These are phyloP conservation scores for Arctium lappa DNA, from an alignment of 129 eudicot genomes.

Conservation along the genomic window DNA sequence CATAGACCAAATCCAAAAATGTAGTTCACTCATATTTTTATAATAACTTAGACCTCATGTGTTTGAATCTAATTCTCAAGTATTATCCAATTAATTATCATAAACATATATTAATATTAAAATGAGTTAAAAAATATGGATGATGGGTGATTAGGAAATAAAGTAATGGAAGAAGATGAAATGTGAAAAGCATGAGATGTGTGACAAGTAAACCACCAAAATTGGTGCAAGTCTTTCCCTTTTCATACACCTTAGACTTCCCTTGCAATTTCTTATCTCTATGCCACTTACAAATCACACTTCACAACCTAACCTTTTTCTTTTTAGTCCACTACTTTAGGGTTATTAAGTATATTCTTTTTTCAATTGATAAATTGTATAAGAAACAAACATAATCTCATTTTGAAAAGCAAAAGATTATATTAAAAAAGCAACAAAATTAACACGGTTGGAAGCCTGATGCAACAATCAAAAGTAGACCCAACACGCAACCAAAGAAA, in stretches of 20 bases:
- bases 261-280: conserved; percentile 2
- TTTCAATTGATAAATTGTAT: too few species aligned
- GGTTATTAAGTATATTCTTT: too few species aligned
- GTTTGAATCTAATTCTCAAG: background rate
- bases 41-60: background rate
- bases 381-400: too few species aligned
- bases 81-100: background rate
- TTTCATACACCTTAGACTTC: conserved; percentile 3
- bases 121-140: background rate
- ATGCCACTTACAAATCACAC: too few species aligned
- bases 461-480: too few species aligned
- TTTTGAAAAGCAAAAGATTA: too few species aligned
- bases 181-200: conserved; percentile 15
- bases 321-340: too few species aligned
- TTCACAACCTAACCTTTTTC: background rate
- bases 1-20: background rate
- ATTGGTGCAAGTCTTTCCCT: conserved; percentile 7
- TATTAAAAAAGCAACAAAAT: too few species aligned
- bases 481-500: too few species aligned
- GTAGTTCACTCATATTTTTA: background rate
- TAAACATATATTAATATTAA: too few species aligned
- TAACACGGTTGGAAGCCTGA: too few species aligned
- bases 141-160: background rate
- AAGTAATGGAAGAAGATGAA: background rate
- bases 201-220: conserved; percentile 24